phyloP scores from a whole-genome alignment of 73 alveolate genomes.

The Tetrahymena thermophila region DNA sequence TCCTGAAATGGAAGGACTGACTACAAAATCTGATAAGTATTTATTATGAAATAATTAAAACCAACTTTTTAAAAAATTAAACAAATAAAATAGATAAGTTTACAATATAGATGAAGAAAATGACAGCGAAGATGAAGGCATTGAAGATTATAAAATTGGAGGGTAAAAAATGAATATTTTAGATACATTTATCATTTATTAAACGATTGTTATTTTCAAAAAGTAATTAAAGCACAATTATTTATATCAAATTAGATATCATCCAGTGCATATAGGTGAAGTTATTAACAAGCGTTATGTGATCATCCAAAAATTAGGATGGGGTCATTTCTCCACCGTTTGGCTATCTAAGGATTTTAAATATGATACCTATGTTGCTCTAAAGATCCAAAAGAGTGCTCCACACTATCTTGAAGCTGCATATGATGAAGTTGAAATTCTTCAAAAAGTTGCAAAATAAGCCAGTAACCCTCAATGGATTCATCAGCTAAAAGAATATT shows the following conservation, averaged over 20 bases:
- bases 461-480: slow-evolving; percentile 60
- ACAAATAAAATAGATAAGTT: neutral
- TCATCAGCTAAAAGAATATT: slow-evolving; percentile 58
- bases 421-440: slow-evolving; percentile 59
- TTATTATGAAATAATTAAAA: neutral
- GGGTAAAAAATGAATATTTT: neutral
- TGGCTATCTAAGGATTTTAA: slow-evolving; percentile 88
- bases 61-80: neutral
- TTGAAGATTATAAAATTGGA: slow-evolving; percentile 43
- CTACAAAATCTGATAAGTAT: neutral
- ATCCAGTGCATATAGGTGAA: slow-evolving; percentile 90
- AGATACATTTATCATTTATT: neutral
- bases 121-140: slow-evolving; percentile 49
- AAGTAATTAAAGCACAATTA: neutral
- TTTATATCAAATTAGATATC: slow-evolving; percentile 53
- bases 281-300: slow-evolving; percentile 79
- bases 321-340: slow-evolving; percentile 91
- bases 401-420: slow-evolving; percentile 77
- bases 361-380: slow-evolving; percentile 79
- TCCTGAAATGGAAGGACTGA: neutral
- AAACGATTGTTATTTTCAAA: neutral
- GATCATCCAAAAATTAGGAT: slow-evolving; percentile 78
- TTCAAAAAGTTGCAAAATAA: slow-evolving; percentile 40
- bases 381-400: slow-evolving; percentile 79
- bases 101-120: slow-evolving; percentile 22